Evolutionary conservation across 2,329 filamentous ascomycete genomes (phyloP).

Genomic region (Tolypocladium guangdongense): DNA sequence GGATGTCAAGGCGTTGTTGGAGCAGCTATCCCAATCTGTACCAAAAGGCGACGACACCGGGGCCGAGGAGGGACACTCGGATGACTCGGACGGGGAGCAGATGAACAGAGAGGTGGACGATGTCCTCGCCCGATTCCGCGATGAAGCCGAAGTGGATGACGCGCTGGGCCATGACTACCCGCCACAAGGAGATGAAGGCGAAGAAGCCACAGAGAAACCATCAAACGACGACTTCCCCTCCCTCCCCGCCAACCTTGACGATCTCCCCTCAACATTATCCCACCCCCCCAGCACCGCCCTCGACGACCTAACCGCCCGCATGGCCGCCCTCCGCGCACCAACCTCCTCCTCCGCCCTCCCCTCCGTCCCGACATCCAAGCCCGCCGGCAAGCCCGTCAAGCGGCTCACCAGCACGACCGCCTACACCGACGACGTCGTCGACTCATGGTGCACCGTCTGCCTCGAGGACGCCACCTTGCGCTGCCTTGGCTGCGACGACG

Average conservation of each 20-base stretch:
- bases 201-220: background rate
- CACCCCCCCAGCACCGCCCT: constrained; percentile 16
- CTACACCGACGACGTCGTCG: constrained; percentile 59
- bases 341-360: constrained; percentile 26
- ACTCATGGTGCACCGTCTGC: constrained; percentile 74
- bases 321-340: constrained; percentile 38
- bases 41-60: constrained; percentile 11
- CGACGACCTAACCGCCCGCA: constrained; percentile 37
- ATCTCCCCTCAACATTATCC: constrained; percentile 17
- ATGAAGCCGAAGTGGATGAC: constrained; percentile 30
- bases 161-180: constrained; percentile 1
- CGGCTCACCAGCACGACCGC: constrained; percentile 27
- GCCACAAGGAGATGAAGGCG: background rate
- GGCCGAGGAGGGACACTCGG: constrained; percentile 12
- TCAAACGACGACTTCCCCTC: constrained; percentile 26
- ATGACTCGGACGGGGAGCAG: constrained; percentile 39
- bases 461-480: constrained; percentile 64
- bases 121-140: constrained; percentile 33
- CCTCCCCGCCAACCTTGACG: constrained; percentile 32
- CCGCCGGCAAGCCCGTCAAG: constrained; percentile 28
- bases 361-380: constrained; percentile 38
- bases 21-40: constrained; percentile 23
- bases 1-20: constrained; percentile 23
- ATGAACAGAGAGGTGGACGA: constrained; percentile 34
- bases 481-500: constrained; percentile 60